Conservation (phyloP, 2,329 filamentous ascomycete species). For the Neocucurbitaria cava region DNA sequence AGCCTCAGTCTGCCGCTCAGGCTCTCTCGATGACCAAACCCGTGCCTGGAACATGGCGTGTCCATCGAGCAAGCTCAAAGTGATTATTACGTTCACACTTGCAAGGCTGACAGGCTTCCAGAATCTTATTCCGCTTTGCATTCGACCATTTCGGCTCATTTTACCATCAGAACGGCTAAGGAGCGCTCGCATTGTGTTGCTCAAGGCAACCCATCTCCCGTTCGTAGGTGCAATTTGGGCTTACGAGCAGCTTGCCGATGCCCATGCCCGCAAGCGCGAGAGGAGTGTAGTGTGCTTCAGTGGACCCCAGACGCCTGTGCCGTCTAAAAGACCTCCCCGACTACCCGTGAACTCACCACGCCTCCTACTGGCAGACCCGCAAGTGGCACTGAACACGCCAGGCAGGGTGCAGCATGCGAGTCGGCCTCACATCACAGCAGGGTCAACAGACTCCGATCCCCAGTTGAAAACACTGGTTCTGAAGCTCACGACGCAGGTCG, state of each 20-base stretch:
- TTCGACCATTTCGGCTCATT: conserved; percentile 75
- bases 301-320: conserved; percentile 40
- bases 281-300: conserved; percentile 36
- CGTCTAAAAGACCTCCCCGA: conserved; percentile 35
- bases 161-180: conserved; percentile 71
- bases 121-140: conserved; percentile 77
- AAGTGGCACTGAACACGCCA: conserved; percentile 27
- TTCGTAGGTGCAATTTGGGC: conserved; percentile 72
- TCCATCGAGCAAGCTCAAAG: conserved; percentile 4
- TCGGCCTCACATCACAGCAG: conserved; percentile 33
- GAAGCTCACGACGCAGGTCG: conserved; percentile 48
- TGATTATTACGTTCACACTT: conserved; percentile 2
- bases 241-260: conserved; percentile 63
- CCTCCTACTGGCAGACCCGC: conserved; percentile 32
- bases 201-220: conserved; percentile 68
- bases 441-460: conserved; percentile 34
- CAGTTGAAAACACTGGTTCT: conserved; percentile 48
- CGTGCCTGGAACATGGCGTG: conserved; percentile 10
- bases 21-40: conserved; percentile 20
- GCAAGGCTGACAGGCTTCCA: conserved; percentile 47
- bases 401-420: conserved; percentile 21
- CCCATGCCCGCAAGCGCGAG: conserved; percentile 28
- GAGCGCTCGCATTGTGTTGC: conserved; percentile 62
- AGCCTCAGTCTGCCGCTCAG: conserved; percentile 36
- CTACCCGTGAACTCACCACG: conserved; percentile 44